Evolutionary conservation across 495 filamentous ascomycete genomes (phyloP), one percentile per base, ranked within the genome.

Genomic region (Trichoderma reesei): DNA sequence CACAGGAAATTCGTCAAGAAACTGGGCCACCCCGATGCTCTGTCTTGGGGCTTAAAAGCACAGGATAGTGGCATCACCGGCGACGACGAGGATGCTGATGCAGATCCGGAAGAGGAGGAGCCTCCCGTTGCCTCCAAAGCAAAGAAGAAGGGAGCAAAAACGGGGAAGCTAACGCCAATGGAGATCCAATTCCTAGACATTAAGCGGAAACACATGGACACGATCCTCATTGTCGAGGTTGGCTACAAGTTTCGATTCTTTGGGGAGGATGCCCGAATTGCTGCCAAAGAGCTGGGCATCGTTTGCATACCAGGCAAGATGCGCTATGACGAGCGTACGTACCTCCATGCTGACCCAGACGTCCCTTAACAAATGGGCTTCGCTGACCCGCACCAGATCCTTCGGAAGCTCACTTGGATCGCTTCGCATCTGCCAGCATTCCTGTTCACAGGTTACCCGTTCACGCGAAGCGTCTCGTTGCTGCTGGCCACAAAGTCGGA

Each of bases 191-290:
- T 95, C 41, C 80, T 98, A 14, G 91, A 96, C 20, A 96, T 98
- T 68, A 98, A 98, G 77, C 82, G 85, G 63, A 90, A 92, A 67
- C 83, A 98, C 72, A 87, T 91, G 79, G 92, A 96, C 69, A 93
- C 92, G 0, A 64, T 98, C 9, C 75, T 99, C 44, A 85, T 96
- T 3, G 85, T 97, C 20, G 92, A 99, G 70, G 94, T 99, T 5
- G 94, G 94, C 36, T 99, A 99, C 73, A 99, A 99, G 73, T 99
- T 94, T 78, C 84, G 87, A 48, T 96, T 99, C 78, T 96, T 96
- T 69, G 94, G 95, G n/a, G 93, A 97, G 70, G 94, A 99, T 79
- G 94, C 94, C 6, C 83, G 91, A 64, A 83, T 86, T 63, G 95
- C 94, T 16, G 88, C 92, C 6, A 96, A 94, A 71, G 91, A 93